A percentile compares a stretch with the other conserved stretches of the same genome.
phyloP scores from a whole-genome alignment of 2,329 filamentous ascomycete species.

The Penicillium hesseltinei region DNA sequence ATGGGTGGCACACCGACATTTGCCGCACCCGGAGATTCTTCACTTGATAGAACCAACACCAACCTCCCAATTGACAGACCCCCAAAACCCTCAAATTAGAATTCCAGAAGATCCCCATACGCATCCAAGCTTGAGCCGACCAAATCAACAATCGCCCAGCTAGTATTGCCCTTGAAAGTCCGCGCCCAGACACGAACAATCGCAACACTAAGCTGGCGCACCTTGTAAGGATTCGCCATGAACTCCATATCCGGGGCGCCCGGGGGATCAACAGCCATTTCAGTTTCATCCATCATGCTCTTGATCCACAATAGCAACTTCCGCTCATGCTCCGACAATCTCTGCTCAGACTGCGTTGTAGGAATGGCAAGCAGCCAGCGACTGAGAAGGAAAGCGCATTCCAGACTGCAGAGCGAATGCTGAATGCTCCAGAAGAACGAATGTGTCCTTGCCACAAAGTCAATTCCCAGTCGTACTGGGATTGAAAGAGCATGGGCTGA shows the following conservation, averaged over 20 bases:
- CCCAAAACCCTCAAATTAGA: neutral
- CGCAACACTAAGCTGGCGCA: constrained; percentile 48
- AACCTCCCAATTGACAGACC: neutral
- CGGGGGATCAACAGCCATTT: constrained; percentile 44
- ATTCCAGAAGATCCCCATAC: constrained; percentile 47
- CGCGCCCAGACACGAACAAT: constrained; percentile 49
- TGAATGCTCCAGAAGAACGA: constrained; percentile 57
- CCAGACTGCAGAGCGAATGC: constrained; percentile 54
- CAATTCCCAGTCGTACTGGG: constrained; percentile 53
- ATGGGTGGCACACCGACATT: neutral
- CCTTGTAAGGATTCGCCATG: constrained; percentile 43
- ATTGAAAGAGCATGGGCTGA: constrained; percentile 56
- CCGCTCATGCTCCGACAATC: constrained; percentile 47
- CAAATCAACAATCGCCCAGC: constrained; percentile 49
- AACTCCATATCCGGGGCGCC: constrained; percentile 44
- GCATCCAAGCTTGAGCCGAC: constrained; percentile 48
- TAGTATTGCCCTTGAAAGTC: constrained; percentile 49
- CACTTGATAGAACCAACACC: neutral
- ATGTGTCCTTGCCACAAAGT: constrained; percentile 53
- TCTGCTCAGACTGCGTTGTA: constrained; percentile 42
- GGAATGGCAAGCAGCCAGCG: constrained; percentile 49
- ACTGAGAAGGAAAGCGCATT: constrained; percentile 52
- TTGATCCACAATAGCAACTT: constrained; percentile 50
- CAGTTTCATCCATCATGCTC: constrained; percentile 51
- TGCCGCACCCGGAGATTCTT: neutral